Evolutionary conservation across 2,329 filamentous ascomycete species (phyloP).

Genomic region (Drechslerella dactyloides): DNA sequence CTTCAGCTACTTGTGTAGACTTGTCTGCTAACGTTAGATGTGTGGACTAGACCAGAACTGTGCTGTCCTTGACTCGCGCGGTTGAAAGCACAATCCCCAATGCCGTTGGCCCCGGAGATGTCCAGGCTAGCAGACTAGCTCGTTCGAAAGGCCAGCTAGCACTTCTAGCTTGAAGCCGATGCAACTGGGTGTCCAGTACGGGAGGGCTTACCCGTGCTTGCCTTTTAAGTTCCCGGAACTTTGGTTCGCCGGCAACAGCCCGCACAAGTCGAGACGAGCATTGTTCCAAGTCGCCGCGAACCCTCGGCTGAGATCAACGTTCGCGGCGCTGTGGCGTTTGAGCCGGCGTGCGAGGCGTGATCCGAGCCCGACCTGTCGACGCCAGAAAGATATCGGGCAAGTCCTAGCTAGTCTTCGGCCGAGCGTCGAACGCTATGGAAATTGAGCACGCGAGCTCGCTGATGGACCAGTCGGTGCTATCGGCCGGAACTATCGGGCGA

Average conservation of each 20-base stretch:
- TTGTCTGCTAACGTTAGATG: neutral
- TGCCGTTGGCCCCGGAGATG: neutral
- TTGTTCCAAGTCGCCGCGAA: constrained; percentile 26
- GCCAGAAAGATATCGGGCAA: no score
- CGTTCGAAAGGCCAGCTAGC: neutral
- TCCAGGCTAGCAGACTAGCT: neutral
- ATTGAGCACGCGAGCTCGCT: neutral
- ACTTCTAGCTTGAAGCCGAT: constrained; percentile 17
- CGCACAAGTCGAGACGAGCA: constrained; percentile 19
- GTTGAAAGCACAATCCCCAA: neutral
- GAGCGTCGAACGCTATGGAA: neutral
- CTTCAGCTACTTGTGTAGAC: neutral
- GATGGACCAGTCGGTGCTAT: neutral
- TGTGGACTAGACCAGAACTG: neutral
- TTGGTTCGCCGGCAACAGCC: constrained; percentile 25
- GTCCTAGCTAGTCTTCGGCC: neutral
- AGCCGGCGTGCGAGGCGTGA: neutral
- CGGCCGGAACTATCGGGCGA: neutral
- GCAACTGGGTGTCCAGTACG: constrained; percentile 8
- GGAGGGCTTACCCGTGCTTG: constrained; percentile 32
- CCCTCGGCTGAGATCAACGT: constrained; percentile 34
- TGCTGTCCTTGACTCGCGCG: no score
- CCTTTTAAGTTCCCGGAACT: constrained; percentile 33
- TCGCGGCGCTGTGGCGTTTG: neutral
- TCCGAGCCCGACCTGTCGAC: constrained; percentile 22